Evolutionary conservation across 768 basidiomycete species (phyloP).

Genomic region (Omphalotus guepiniiformis): DNA sequence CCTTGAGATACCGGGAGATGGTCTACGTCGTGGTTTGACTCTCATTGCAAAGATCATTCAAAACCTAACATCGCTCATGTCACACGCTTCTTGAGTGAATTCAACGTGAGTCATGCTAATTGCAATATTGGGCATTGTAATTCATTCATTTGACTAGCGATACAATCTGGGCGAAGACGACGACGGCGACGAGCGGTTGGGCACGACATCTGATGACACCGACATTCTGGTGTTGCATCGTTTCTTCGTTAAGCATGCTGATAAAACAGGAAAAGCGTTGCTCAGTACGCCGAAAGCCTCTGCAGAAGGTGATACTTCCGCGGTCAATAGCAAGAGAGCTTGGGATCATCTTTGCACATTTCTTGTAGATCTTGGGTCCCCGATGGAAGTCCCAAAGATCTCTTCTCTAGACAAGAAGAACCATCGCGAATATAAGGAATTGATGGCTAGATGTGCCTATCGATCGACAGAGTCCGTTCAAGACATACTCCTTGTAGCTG

Average conservation of each 20-base stretch:
- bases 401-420: conserved; percentile 42
- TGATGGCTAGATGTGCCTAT: conserved; percentile 62
- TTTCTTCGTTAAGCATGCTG: conserved; percentile 80
- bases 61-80: conserved; percentile 78
- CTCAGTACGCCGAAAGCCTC: conserved; percentile 65
- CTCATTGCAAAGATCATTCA: conserved; percentile 90
- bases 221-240: conserved; percentile 81
- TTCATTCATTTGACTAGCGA: background rate
- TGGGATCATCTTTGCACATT: conserved; percentile 81
- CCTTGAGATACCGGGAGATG: conserved; percentile 68
- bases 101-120: conserved; percentile 47
- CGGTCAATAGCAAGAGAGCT: conserved; percentile 66
- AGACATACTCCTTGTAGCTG: conserved; percentile 60
- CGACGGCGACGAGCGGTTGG: conserved; percentile 68
- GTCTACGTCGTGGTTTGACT: conserved; percentile 75
- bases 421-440: conserved; percentile 62
- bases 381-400: conserved; percentile 61
- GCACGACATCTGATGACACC: conserved; percentile 78
- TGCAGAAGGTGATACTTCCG: conserved; percentile 49
- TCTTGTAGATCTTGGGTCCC: conserved; percentile 73
- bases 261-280: conserved; percentile 84
- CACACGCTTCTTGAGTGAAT: conserved; percentile 71
- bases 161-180: conserved; percentile 41
- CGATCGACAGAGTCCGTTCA: conserved; percentile 58
- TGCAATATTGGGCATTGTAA: too few relatives aligned